Base-by-base conservation (phyloP, 2,329 filamentous ascomycete genomes). In the Amphichorda felina region DNA sequence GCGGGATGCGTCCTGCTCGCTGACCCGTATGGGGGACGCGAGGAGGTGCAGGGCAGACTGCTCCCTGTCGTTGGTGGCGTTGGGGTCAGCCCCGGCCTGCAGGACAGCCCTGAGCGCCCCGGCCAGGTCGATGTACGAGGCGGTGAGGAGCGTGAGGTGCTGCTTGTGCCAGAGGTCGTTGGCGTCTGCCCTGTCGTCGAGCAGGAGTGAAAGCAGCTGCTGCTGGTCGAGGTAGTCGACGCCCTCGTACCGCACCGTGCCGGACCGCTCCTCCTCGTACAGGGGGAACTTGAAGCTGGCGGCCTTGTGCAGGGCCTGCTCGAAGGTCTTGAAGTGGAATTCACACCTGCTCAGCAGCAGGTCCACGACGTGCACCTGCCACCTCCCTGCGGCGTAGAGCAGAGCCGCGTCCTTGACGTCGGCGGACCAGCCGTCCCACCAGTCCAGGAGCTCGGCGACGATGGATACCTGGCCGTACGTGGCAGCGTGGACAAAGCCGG, bases 61-160 rank as follows among this genome's bases (percentile, higher is more conserved):
- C n/a, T 45, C 40, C 17, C 24, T 14, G 2, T 7, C 14, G 18
- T 41, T 30, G 9, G 18, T 17, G 13, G 21, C 30, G 33, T 51
- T 47, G 8, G 46, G 35, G 19, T 50, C 38, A n/a, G 43, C 48
- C 6, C 50, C 50, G 17, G 42, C 46, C 29, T 48, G 47, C 14
- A 53, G 43, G 1, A 51, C 38, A 3, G 30, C 41, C 33, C 39
- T 45, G 4, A 52, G 36, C 4, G 38, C 47, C 7, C 45, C 45
- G 4, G 40, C 33, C 4, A 41, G 38, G 19, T 43, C 36, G 17
- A 25, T 29, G 9, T n/a, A 33, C 3, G 11, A 4, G 8, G 43
- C 43, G 14, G 35, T 34, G 11, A 16, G 15, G 25, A 34, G 33
- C 3, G 49, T 30, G 5, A 44, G 24, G 29, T 28, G 33, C 4